phyloP scores from a whole-genome alignment of 1,284 basidiomycete species.

The Agaricales sp. region DNA sequence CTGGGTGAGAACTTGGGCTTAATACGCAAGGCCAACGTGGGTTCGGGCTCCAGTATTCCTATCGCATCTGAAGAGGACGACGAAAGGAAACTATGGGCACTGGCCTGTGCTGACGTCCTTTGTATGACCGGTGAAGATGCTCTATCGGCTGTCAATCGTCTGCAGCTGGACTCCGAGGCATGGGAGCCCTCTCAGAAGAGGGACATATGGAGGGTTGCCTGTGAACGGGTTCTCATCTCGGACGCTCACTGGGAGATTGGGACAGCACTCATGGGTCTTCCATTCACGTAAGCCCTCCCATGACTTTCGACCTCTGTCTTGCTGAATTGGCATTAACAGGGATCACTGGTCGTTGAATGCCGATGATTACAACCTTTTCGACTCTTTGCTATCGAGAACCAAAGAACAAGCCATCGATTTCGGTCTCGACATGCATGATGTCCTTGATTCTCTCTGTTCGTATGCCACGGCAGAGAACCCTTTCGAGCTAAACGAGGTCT shows the following conservation, averaged over 20 bases:
- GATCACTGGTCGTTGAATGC: neutral
- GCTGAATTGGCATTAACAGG: too few relatives aligned
- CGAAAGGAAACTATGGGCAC: neutral
- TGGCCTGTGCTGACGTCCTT: slow-evolving; percentile 11
- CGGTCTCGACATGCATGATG: neutral
- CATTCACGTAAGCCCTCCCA: neutral
- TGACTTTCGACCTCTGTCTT: too few relatives aligned
- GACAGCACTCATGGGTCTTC: neutral
- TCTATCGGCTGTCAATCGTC: neutral
- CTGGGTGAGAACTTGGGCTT: neutral
- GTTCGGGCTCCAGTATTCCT: neutral
- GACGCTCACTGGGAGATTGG: neutral
- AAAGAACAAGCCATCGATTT: neutral
- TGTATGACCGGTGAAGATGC: slow-evolving; percentile 1
- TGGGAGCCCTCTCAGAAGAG: neutral
- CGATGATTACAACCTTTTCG: neutral
- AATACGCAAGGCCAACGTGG: neutral
- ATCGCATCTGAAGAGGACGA: neutral
- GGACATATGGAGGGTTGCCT: neutral
- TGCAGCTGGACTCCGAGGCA: neutral
- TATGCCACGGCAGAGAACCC: neutral
- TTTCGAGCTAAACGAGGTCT: neutral
- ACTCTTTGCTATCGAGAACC: neutral
- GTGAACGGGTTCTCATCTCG: neutral
- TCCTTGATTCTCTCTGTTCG: neutral